Base-by-base conservation (phyloP, 1,284 basidiomycete species). In the Prillingera fragicola region DNA sequence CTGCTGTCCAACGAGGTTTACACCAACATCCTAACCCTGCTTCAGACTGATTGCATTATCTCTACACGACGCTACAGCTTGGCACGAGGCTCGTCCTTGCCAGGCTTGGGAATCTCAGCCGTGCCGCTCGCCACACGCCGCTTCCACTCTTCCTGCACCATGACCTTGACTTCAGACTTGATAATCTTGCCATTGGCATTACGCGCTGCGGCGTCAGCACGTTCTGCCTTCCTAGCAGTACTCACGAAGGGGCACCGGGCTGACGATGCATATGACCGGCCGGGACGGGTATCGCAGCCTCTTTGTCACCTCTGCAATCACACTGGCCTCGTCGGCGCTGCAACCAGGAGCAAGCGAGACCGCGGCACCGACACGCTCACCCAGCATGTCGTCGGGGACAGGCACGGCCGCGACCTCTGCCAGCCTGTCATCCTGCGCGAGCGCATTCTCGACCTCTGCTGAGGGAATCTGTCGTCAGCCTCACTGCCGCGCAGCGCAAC, bases 331-430 rank as follows among this genome's bases (percentile, higher is more conserved):
- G 8, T 44, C 47, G 1, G 49, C 44, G 1, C 18, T 35, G 1
- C 44, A 44, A 9, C 44, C 47, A 10, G 34, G 19, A 3, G 54
- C 50, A 21, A 68, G 54, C 6, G 47, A 45, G 9, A 69, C 57
- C 6, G 61, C 50, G 0, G 55, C 60, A 1, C 60, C 63, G 12
- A 69, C 64, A 2, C 55, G 50, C 45, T 69, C 66, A 12, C 66
- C 66, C 1, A 67, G 43, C 26, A 52, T 22, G 18, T 46, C 34
- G 38, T 64, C 57, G 1, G 66, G 66, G 1, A 69, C 52, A 2
- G 62, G 53, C 5, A 68, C 48, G 14, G 60, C 57, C 12, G 56
- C 60, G 4, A 56, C 63, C 50, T 69, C 66, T 10, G 48, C 41
- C 1, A 69, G 48, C 10, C 55, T 41, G n/a, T 53, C 47, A 35